Evolutionary conservation across 306 rosid species (phyloP).

Genomic region (Dryas octopetala): DNA sequence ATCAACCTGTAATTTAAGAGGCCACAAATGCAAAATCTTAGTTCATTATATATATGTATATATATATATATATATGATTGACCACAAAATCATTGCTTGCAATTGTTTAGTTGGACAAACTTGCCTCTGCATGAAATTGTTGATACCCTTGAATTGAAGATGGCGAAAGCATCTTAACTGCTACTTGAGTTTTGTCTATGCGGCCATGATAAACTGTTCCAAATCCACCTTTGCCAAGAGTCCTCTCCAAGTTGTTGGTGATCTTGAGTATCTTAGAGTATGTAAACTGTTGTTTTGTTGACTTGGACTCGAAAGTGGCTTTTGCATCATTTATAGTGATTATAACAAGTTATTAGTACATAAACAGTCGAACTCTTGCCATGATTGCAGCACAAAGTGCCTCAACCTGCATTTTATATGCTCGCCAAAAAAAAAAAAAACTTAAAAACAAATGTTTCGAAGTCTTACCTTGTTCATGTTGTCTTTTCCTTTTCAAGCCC

Average conservation of each 20-base stretch:
- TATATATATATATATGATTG: too few species aligned
- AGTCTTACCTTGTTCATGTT: neutral
- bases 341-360: too few species aligned
- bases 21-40: too few species aligned
- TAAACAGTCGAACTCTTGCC: too few species aligned
- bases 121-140: conserved; percentile 57
- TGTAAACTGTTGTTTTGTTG: conserved; percentile 31
- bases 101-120: neutral
- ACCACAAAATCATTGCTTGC: too few species aligned
- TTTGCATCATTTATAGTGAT: neutral
- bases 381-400: too few species aligned
- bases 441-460: too few species aligned
- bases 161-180: conserved; percentile 49
- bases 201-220: conserved; percentile 53
- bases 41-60: too few species aligned
- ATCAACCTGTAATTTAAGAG: conserved; percentile 24
- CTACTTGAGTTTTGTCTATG: conserved; percentile 44
- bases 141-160: conserved; percentile 31
- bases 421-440: too few species aligned
- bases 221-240: conserved; percentile 54
- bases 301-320: neutral
- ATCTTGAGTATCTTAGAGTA: conserved; percentile 41
- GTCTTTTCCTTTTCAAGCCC: conserved; percentile 19
- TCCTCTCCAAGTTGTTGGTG: conserved; percentile 38
- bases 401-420: too few species aligned